Evolutionary conservation across 352 stramenopile species (phyloP).

Genomic region (Phytophthora foliorum): DNA sequence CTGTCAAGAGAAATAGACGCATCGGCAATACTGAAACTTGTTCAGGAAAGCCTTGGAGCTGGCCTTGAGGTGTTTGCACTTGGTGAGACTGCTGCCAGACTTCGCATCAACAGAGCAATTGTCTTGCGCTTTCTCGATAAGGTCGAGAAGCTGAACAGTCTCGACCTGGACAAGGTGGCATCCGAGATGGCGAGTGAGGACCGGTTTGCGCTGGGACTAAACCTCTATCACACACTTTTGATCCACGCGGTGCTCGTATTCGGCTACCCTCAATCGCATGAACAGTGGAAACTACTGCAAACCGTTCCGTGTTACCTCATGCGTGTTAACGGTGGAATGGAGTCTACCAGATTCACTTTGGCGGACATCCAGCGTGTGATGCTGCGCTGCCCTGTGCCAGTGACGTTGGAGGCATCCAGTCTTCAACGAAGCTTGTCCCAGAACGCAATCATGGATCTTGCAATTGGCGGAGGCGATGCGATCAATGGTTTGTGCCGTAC

Average conservation of each 20-base stretch:
- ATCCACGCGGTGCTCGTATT: conserved; percentile 75
- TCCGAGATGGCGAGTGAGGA: conserved; percentile 34
- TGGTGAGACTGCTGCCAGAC: conserved; percentile 19
- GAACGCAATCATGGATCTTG: conserved; percentile 45
- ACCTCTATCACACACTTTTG: conserved; percentile 92
- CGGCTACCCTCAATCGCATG: conserved; percentile 59
- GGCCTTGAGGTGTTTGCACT: conserved; percentile 48
- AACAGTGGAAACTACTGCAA: conserved; percentile 84
- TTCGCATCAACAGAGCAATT: conserved; percentile 26
- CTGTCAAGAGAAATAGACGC: not conserved
- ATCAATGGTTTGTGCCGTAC: conserved; percentile 35
- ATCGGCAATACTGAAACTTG: conserved; percentile 18
- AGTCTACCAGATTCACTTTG: conserved; percentile 66
- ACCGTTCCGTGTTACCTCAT: conserved; percentile 61
- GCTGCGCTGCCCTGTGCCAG: conserved; percentile 62
- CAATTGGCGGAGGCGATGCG: conserved; percentile 34
- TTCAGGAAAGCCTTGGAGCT: conserved; percentile 35
- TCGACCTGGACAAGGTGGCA: conserved; percentile 41
- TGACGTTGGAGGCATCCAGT: conserved; percentile 35
- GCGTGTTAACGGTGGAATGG: not conserved
- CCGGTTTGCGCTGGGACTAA: conserved; percentile 85
- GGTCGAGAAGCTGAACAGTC: conserved; percentile 56
- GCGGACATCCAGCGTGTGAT: conserved; percentile 90
- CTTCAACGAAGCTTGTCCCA: conserved; percentile 28
- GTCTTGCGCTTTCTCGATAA: conserved; percentile 60